Evolutionary conservation across 768 basidiomycete genomes (phyloP), one percentile per base, ranked within the genome.

Genomic region (Suillus cothurnatus): DNA sequence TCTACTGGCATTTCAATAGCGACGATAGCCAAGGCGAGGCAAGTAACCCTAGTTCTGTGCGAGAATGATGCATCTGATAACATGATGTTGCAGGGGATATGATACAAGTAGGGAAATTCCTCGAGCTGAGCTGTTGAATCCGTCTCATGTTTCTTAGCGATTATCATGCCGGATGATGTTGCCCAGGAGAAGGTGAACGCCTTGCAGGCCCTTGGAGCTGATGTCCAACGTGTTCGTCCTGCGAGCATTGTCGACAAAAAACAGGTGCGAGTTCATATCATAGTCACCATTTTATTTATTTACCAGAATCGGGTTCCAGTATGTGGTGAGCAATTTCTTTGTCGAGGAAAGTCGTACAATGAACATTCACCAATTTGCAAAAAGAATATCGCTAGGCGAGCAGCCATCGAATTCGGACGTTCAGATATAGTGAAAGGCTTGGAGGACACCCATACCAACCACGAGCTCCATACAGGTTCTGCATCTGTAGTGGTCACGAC

Each of bases 231-330:
- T 61, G 94, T 96, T 34, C 84, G 94, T n/a, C 94, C 95, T 5
- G 92, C 94, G 5, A 97, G 95, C 70, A 98, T 99, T 66, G 92
- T 99, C 15, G 97, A 99, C 80, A 94, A 94, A 78, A 95, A 94
- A 74, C 95, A 97, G 86, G 93, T 90, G 60, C 49, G 82, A 70
- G 45, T 61, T 61, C 39, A 43, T 1, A 6, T 4, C 38, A 21
- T 11, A 38, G 15, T 32, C 23, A 31, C 49, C 47, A 59, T 68
- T 67, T 60, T 64, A 45, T 69, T 3, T 58, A 26, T 38, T 58
- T 19, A 58, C 17, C 8, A 39, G n/a, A 9, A 45, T 66, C 14
- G 64, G 62, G 65, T 59, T 2, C 14, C 68, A 90, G 87, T 90
- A 89, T 71, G 89, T 91, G 63, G 88, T 91, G 78, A 72, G 88